Conservation (phyloP, 2,329 filamentous ascomycete genomes). For the Helicocarpus griseus region DNA sequence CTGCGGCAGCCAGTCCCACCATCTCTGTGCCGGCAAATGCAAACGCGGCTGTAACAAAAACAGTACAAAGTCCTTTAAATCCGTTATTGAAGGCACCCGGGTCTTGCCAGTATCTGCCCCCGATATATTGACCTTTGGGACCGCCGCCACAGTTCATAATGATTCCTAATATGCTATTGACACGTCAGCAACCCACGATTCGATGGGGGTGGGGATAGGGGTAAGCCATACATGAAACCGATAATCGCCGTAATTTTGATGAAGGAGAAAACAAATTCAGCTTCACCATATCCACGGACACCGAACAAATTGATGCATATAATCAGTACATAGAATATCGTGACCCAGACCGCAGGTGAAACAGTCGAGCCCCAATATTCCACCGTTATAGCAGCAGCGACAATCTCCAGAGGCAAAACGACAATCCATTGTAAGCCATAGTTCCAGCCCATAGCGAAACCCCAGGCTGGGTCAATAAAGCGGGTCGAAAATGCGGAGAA, state of each 20-base stretch:
- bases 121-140: slow-evolving; percentile 50
- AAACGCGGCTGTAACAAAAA: slow-evolving; percentile 34
- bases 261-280: slow-evolving; percentile 43
- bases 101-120: slow-evolving; percentile 57
- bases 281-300: slow-evolving; percentile 39
- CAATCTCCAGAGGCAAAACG: slow-evolving; percentile 63
- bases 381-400: slow-evolving; percentile 53
- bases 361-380: slow-evolving; percentile 45
- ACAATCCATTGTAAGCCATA: slow-evolving; percentile 61
- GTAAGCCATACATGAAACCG: slow-evolving; percentile 44
- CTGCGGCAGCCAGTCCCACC: slow-evolving; percentile 47
- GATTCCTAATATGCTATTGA: slow-evolving; percentile 52
- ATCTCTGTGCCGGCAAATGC: slow-evolving; percentile 36
- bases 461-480: slow-evolving; percentile 40
- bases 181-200: slow-evolving; percentile 44
- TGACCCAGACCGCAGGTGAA: slow-evolving; percentile 32
- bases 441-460: slow-evolving; percentile 42
- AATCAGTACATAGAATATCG: slow-evolving; percentile 49
- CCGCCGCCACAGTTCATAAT: slow-evolving; percentile 57
- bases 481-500: slow-evolving; percentile 36
- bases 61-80: slow-evolving; percentile 56
- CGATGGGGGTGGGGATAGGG: slow-evolving; percentile 30
- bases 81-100: slow-evolving; percentile 50
- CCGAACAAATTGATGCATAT: slow-evolving; percentile 53
- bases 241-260: slow-evolving; percentile 43